phyloP scores from a whole-genome alignment of 2,329 filamentous ascomycete species.

The Leptodontidium sp. region DNA sequence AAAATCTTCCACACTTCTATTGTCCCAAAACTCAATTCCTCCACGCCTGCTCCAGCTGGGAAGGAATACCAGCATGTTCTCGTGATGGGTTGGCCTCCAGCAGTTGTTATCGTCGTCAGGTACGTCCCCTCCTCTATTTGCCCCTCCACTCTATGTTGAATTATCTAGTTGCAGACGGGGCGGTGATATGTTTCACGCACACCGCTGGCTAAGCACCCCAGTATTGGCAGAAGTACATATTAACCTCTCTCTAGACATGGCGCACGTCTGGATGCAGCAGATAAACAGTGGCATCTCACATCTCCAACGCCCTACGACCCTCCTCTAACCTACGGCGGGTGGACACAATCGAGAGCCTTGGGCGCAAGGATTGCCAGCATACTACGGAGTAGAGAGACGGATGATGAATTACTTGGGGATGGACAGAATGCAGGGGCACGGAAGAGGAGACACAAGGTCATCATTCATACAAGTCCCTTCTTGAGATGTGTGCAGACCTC shows the following conservation, averaged over 20 bases:
- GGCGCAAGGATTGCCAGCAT: constrained; percentile 86
- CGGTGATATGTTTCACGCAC: not conserved
- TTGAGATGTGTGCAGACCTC: constrained; percentile 92
- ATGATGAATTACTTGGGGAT: constrained; percentile 40
- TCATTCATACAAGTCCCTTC: constrained; percentile 94
- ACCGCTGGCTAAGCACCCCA: constrained; percentile 7
- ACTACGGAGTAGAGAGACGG: constrained; percentile 59
- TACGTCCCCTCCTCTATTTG: constrained; percentile 42
- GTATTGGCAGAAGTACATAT: constrained; percentile 8
- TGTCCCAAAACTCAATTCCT: not conserved
- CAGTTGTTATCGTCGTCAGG: constrained; percentile 61
- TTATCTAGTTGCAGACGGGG: constrained; percentile 10
- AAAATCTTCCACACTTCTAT: not conserved
- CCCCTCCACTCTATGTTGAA: not conserved
- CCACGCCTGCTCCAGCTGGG: not conserved
- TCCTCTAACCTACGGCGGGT: constrained; percentile 92
- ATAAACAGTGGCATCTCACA: constrained; percentile 93
- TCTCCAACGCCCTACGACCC: constrained; percentile 96
- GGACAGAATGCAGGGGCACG: constrained; percentile 44
- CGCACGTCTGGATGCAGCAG: constrained; percentile 90
- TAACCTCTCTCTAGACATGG: constrained; percentile 71
- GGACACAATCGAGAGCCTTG: constrained; percentile 84
- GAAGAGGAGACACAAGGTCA: constrained; percentile 74
- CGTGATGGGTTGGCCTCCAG: constrained; percentile 56
- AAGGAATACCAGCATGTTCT: constrained; percentile 11